Conservation (phyloP, 768 basidiomycete genomes). For the Boletus eberwhitei region DNA sequence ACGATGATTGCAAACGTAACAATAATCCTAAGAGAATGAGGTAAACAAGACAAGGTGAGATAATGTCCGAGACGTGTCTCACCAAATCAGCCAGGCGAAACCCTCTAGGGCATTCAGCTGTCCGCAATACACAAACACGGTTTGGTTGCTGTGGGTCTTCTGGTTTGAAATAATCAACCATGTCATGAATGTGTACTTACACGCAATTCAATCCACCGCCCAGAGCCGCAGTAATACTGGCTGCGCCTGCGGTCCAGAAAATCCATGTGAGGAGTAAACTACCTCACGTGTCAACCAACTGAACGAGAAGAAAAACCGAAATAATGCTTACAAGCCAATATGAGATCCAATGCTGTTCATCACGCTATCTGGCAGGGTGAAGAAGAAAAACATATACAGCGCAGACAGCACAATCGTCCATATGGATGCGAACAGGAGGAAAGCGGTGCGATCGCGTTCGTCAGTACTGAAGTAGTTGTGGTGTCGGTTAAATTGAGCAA, state of each 20-base stretch:
- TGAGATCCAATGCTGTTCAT: slow-evolving; percentile 64
- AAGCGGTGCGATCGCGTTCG: slow-evolving; percentile 62
- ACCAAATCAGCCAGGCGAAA: slow-evolving; percentile 78
- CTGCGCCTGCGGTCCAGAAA: slow-evolving; percentile 73
- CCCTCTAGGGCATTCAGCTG: slow-evolving; percentile 74
- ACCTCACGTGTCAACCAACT: slow-evolving; percentile 5
- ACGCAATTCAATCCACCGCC: slow-evolving; percentile 71
- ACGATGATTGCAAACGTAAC: slow-evolving; percentile 58
- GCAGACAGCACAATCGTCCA: slow-evolving; percentile 64
- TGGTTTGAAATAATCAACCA: background rate
- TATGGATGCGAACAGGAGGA: slow-evolving; percentile 64
- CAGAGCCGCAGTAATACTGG: slow-evolving; percentile 61
- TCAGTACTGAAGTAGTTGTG: slow-evolving; percentile 47
- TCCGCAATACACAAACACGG: slow-evolving; percentile 58
- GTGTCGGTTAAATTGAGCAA: slow-evolving; percentile 53
- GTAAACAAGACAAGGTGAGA: background rate
- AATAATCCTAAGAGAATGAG: slow-evolving; percentile 47
- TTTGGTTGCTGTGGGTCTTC: slow-evolving; percentile 34
- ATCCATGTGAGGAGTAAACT: slow-evolving; percentile 73
- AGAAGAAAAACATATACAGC: slow-evolving; percentile 54
- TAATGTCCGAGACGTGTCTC: slow-evolving; percentile 18
- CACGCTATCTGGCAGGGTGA: slow-evolving; percentile 43
- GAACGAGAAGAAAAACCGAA: background rate
- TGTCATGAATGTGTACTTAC: slow-evolving; percentile 33
- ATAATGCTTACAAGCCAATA: slow-evolving; percentile 51